Percentiles rank a stretch among this genome's conserved stretches.
Evolutionary conservation across 2,329 filamentous ascomycete genomes (phyloP).

Genomic region (Colletotrichum lentis): DNA sequence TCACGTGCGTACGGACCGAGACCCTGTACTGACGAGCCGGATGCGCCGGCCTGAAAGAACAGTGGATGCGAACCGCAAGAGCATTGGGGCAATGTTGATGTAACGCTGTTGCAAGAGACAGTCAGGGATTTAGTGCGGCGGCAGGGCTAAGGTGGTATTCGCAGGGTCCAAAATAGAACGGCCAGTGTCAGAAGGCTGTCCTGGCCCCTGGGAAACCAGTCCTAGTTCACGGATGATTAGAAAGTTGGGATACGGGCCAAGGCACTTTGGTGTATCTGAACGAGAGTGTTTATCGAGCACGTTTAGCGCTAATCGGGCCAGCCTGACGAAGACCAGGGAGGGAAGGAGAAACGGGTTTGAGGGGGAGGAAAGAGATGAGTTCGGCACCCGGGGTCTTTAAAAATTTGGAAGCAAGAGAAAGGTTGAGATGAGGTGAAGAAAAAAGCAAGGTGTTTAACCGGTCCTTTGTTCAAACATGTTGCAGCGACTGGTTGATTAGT

Average conservation of each 20-base stretch:
- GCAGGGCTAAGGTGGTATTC: slow-evolving; percentile 19
- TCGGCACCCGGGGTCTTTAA: too few species aligned
- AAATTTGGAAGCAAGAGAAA: too few species aligned
- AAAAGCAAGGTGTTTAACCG: slow-evolving; percentile 1
- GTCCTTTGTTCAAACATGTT: neutral
- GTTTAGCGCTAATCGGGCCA: neutral
- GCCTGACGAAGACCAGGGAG: neutral
- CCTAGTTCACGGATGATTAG: too few species aligned
- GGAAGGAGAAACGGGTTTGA: neutral
- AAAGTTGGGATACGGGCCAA: too few species aligned
- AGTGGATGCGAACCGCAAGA: slow-evolving; percentile 14
- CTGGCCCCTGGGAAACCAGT: neutral
- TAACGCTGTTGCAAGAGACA: slow-evolving; percentile 1
- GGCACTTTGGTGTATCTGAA: too few species aligned
- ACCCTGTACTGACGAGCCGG: neutral
- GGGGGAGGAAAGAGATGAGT: neutral
- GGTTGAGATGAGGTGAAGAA: slow-evolving; percentile 10
- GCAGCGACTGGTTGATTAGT: neutral
- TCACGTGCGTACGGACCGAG: slow-evolving; percentile 13
- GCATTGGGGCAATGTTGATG: slow-evolving; percentile 1
- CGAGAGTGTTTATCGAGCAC: too few species aligned
- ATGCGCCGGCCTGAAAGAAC: neutral
- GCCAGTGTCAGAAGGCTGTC: neutral
- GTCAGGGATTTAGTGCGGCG: neutral
- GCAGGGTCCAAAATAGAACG: slow-evolving; percentile 30